Evolutionary conservation across 2,329 filamentous ascomycete genomes (phyloP), one percentile per base, ranked within the genome.

Genomic region (Juglanconis juglandina): DNA sequence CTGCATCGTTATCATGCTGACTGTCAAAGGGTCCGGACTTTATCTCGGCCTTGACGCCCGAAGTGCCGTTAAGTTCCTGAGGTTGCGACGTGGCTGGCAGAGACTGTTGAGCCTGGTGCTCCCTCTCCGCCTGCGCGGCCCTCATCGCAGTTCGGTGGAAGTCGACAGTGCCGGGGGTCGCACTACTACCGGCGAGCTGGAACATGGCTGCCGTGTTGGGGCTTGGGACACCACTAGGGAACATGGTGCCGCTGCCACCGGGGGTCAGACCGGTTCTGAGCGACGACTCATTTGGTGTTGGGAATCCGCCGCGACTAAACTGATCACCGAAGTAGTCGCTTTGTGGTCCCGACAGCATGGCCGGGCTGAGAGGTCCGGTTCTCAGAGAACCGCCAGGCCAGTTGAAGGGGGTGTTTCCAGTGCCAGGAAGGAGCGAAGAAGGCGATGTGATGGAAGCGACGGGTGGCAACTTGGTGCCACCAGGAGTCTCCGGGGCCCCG

Each of bases 211-310:
- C 89, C 0, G 91, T 91, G 72, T 91, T 96, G 41, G 92, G 93
- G 72, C 90, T 96, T 2, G 92, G 89, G 58, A 89, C 91, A n/a
- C 60, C 61, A 39, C 37, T 35, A 59, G 94, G 92, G 79, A 98
- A 98, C 92, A 98, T 98, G 68, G 93, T 96, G 68, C 93, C 94
- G 72, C 93, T 92, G 66, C 94, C 94, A 63, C 95, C 95, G 53
- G 95, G 95, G 56, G 95, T 98, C 66, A 98, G 77, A 59, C 95
- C 95, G 62, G 92, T 95, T 63, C 95, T 85, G 56, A 98, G 79
- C 3, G 92, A 96, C 7, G 94, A 98, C 77, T 99, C 95, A 85
- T 97, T 97, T 1, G 94, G 94, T 4, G 95, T 98, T 4, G 92
- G 91, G 71, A 96, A 96, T 57, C 91, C 90, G 68, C 92, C 87